Conservation (phyloP, 345 rosid genomes). For the Capsella bursapastoris region DNA sequence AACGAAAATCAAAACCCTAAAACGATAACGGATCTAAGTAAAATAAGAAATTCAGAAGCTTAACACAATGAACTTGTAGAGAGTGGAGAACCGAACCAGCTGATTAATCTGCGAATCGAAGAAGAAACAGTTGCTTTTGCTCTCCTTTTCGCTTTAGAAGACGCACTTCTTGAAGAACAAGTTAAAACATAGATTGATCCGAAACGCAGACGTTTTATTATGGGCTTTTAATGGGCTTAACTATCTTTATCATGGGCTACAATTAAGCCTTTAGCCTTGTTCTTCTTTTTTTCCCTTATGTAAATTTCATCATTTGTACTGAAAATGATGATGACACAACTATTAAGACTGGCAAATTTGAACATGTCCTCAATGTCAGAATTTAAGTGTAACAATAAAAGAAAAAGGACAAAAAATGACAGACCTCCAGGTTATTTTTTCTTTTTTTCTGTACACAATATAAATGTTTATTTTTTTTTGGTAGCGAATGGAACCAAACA, state of each 20-base stretch:
- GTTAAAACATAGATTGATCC: conserved; percentile 25
- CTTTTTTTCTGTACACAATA: conserved; percentile 1
- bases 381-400: conserved; percentile 25
- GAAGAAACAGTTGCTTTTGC: conserved; percentile 17
- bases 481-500: conserved; percentile 30
- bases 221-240: conserved; percentile 34
- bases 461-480: not conserved
- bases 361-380: conserved; percentile 20
- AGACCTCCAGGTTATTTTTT: conserved; percentile 1
- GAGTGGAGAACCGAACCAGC: conserved; percentile 14
- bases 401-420: conserved; percentile 31
- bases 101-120: conserved; percentile 34
- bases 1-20: conserved; percentile 37
- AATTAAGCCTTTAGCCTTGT: not conserved
- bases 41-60: not conserved
- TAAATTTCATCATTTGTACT: not conserved
- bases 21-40: not conserved
- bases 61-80: not conserved
- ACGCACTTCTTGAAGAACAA: conserved; percentile 42
- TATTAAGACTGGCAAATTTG: conserved; percentile 13
- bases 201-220: conserved; percentile 16
- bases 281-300: too few species aligned
- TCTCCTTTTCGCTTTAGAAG: conserved; percentile 20
- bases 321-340: not conserved
- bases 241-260: not conserved